Conservation (phyloP, 352 stramenopile genomes). For the Phytophthora parvispora region DNA sequence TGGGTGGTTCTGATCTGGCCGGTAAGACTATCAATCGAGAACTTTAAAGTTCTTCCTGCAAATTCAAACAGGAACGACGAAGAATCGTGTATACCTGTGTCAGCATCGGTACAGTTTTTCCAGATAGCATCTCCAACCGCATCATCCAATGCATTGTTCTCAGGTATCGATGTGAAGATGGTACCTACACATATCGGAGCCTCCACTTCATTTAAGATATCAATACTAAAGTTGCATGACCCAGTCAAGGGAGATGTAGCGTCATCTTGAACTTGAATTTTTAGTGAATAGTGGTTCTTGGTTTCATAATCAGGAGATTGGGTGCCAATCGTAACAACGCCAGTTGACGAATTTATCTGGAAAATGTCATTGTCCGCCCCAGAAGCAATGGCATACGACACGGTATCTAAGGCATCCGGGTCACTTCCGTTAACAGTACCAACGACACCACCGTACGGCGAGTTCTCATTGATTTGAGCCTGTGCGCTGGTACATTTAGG, state of each 20-base stretch:
- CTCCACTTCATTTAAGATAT: constrained; percentile 56
- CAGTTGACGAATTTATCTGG: constrained; percentile 53
- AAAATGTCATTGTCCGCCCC: constrained; percentile 55
- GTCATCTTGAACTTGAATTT: constrained; percentile 58
- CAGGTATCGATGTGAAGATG: constrained; percentile 1
- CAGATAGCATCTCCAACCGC: constrained; percentile 42
- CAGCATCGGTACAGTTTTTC: constrained; percentile 57
- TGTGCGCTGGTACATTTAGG: constrained; percentile 38
- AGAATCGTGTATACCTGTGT: constrained; percentile 31
- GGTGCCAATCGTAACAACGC: constrained; percentile 45
- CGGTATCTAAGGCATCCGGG: constrained; percentile 38
- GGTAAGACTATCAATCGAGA: constrained; percentile 10
- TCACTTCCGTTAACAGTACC: constrained; percentile 49
- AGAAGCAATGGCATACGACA: constrained; percentile 50
- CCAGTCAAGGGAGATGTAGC: constrained; percentile 39
- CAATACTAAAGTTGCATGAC: constrained; percentile 42
- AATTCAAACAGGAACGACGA: constrained; percentile 56
- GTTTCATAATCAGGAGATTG: constrained; percentile 61
- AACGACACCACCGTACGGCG: constrained; percentile 26
- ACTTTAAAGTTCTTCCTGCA: not conserved
- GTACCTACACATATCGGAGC: constrained; percentile 11
- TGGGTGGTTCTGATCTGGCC: constrained; percentile 15
- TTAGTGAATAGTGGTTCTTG: constrained; percentile 40
- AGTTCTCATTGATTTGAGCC: constrained; percentile 60
- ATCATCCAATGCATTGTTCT: constrained; percentile 44